These are phyloP conservation scores for Aspergillus pseudoterreus DNA, from an alignment of 2,329 filamentous ascomycete genomes.

Conservation along the genomic window DNA sequence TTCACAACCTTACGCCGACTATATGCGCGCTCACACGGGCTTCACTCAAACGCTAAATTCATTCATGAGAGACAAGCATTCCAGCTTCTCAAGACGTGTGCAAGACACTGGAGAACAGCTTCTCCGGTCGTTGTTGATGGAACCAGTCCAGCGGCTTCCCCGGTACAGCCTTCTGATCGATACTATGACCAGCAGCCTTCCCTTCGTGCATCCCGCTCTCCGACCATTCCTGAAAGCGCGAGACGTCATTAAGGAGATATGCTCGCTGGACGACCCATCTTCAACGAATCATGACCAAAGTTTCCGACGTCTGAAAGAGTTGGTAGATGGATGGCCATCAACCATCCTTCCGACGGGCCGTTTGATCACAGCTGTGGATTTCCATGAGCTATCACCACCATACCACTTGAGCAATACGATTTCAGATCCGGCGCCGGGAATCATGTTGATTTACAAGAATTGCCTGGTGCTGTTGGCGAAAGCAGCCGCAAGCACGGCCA, in stretches of 20 bases:
- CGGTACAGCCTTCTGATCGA: conserved; percentile 96
- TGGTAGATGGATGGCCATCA: conserved; percentile 73
- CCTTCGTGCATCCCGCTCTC: conserved; percentile 79
- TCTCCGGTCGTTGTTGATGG: conserved; percentile 86
- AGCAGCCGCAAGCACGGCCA: conserved; percentile 57
- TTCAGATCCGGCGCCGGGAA: conserved; percentile 54
- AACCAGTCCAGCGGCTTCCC: conserved; percentile 90
- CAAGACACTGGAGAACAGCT: conserved; percentile 84
- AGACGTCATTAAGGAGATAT: conserved; percentile 94
- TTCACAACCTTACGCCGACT: conserved; percentile 84
- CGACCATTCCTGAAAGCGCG: conserved; percentile 80
- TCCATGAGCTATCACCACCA: conserved; percentile 70
- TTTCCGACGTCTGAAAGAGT: conserved; percentile 68
- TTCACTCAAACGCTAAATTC: conserved; percentile 77
- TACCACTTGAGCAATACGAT: conserved; percentile 51
- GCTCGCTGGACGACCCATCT: conserved; percentile 75
- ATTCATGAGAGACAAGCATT: conserved; percentile 72
- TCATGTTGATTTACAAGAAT: conserved; percentile 82
- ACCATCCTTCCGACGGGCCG: conserved; percentile 71
- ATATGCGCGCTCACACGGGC: conserved; percentile 84
- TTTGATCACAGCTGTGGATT: conserved; percentile 76
- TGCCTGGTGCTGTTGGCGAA: conserved; percentile 75
- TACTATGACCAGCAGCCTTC: conserved; percentile 83
- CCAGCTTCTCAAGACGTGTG: conserved; percentile 76
- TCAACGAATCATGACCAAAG: conserved; percentile 67